Evolutionary conservation across 768 basidiomycete species (phyloP), one percentile per base, ranked within the genome.

Genomic region (Boletellus ananas): DNA sequence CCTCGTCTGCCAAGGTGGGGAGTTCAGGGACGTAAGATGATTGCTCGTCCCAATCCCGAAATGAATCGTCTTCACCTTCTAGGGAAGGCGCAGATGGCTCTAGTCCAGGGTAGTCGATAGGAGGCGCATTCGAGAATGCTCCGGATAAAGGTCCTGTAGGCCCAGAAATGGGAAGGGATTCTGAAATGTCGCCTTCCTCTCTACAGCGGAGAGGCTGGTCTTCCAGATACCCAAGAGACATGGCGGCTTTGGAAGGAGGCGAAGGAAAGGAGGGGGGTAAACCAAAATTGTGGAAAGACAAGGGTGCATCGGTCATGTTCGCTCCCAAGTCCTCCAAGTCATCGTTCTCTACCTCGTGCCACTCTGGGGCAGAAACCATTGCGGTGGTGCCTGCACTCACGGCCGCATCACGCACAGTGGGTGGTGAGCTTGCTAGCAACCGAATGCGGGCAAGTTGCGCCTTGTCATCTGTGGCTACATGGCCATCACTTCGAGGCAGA

Each of bases 391-490:
- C 45, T 42, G 57, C 48, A 23, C 37, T 34, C 41, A 11, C 11
- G 11, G 55, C 49, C 20, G 43, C 44, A 17, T 64, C 68, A 21
- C 50, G 40, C 6, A 29, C 29, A 0, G 18, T 25, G 6, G 77
- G 76, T n/a, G 83, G 83, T 17, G 74, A 74, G 52, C 80, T 83
- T 33, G 78, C 80, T 27, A 79, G 54, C 33, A 71, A 71, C 1
- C 71, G 75, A 36, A 85, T 70, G 31, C 73, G 75, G 21, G 79
- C 80, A 36, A 85, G 72, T n/a, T 77, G 54, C 0, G 69, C 60
- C 60, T 85, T 85, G 64, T 85, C 84, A 60, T 85, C 84, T 2
- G 76, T 83, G 16, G 84, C 83, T 41, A 85, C 70, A 59, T 85
- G 83, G n/a, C 79, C 83, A 16, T 68, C 68, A 43, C 68, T 68